These are phyloP conservation scores for Stenocarpella maydis DNA, from an alignment of 2,329 filamentous ascomycete species.

Conservation along the genomic window DNA sequence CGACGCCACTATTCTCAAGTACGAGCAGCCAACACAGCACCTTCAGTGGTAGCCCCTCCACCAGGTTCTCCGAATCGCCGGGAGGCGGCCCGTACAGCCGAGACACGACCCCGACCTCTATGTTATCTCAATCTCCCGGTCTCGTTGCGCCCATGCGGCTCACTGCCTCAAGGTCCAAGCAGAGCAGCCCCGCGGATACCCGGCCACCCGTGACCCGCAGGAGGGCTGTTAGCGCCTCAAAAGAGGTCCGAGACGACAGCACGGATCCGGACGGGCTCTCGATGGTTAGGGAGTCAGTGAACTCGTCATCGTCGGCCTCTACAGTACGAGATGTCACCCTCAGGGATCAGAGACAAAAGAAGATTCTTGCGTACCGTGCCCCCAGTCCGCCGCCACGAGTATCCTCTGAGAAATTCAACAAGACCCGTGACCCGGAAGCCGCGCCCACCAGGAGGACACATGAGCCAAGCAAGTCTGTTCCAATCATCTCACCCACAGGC, in stretches of 20 bases:
- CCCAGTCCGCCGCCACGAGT: conserved; percentile 70
- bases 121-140: conserved; percentile 77
- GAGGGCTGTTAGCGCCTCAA: conserved; percentile 62
- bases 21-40: conserved; percentile 64
- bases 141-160: conserved; percentile 59
- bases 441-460: conserved; percentile 50
- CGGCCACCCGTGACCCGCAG: conserved; percentile 69
- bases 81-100: conserved; percentile 76
- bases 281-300: conserved; percentile 73
- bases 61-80: conserved; percentile 77
- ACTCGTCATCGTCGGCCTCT: conserved; percentile 76
- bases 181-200: conserved; percentile 63
- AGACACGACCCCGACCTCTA: conserved; percentile 80
- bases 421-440: conserved; percentile 47
- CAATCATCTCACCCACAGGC: conserved; percentile 37
- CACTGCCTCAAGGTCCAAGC: conserved; percentile 57
- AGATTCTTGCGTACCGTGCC: conserved; percentile 56
- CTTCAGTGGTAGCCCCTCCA: conserved; percentile 76
- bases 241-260: conserved; percentile 55
- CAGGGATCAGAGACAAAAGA: conserved; percentile 55
- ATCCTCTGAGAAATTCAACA: conserved; percentile 64
- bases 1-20: conserved; percentile 70
- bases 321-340: conserved; percentile 66
- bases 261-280: conserved; percentile 66
- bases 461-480: conserved; percentile 39